A percentile compares a stretch with the other conserved stretches of the same genome.
Evolutionary conservation across 2,329 filamentous ascomycete species (phyloP).

Genomic region (Apiospora marii): DNA sequence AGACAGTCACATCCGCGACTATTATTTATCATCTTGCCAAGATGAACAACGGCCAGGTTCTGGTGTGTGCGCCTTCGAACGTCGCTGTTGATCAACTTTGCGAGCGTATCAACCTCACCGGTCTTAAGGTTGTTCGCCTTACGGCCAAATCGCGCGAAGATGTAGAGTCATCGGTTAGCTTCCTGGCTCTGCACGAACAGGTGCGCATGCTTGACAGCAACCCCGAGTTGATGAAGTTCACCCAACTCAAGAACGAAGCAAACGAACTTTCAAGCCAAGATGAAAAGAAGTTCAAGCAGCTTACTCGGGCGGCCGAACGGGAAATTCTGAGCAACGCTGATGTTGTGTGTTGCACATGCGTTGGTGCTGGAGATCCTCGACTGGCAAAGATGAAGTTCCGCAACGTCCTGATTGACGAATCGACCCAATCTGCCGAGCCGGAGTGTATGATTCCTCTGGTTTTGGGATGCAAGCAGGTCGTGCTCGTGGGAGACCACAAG

Average conservation of each 20-base stretch:
- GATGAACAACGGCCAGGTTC: constrained; percentile 90
- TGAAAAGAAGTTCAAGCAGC: constrained; percentile 97
- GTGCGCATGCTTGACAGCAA: constrained; percentile 98
- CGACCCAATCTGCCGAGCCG: constrained; percentile 95
- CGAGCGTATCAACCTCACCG: constrained; percentile 93
- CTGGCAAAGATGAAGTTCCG: constrained; percentile 98
- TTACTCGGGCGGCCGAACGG: constrained; percentile 91
- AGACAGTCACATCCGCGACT: constrained; percentile 97
- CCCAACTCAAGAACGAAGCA: constrained; percentile 88
- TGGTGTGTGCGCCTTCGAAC: constrained; percentile 97
- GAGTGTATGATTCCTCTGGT: constrained; percentile 99
- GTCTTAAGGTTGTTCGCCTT: constrained; percentile 93
- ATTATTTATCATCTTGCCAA: constrained; percentile 98
- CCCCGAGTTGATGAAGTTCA: constrained; percentile 88
- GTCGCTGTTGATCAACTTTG: constrained; percentile 98
- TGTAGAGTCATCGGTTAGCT: constrained; percentile 97
- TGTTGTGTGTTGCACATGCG: constrained; percentile 98
- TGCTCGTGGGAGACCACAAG: constrained; percentile 98
- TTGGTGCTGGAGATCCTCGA: constrained; percentile 94
- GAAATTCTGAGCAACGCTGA: constrained; percentile 96
- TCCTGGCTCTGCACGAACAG: constrained; percentile 94
- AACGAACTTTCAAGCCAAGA: constrained; percentile 94
- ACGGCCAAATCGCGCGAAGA: constrained; percentile 99
- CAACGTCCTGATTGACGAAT: constrained; percentile 97
- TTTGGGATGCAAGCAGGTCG: constrained; percentile 96